Percentiles rank a stretch among this genome's conserved stretches.
phyloP scores from a whole-genome alignment of 208 protist genomes.

The Leishmania arabica region DNA sequence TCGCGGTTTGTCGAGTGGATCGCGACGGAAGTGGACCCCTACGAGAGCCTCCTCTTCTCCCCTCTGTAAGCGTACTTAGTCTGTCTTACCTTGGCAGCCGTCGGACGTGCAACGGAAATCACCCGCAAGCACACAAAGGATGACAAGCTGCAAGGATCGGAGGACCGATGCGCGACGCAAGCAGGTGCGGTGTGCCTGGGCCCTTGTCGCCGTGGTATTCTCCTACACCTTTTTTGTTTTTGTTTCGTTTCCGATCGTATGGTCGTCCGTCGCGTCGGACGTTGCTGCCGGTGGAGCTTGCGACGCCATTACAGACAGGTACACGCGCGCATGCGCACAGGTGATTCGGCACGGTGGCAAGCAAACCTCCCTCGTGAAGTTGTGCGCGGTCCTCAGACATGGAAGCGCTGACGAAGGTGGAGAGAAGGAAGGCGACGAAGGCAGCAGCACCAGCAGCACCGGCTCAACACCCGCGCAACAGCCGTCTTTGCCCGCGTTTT shows the following conservation, averaged over 20 bases:
- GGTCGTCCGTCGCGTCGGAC: too few species aligned
- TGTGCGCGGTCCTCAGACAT: neutral
- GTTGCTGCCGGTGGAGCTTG: too few species aligned
- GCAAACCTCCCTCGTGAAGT: neutral
- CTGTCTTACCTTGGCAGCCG: neutral
- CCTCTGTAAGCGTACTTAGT: slow-evolving; percentile 1
- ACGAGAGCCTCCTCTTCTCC: slow-evolving; percentile 44
- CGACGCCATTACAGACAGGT: too few species aligned
- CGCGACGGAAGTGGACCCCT: slow-evolving; percentile 49
- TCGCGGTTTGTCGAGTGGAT: slow-evolving; percentile 65
- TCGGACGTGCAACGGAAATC: neutral
- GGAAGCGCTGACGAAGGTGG: neutral
- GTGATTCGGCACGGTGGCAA: neutral
- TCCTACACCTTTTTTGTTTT: too few species aligned
- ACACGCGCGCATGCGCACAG: neutral
- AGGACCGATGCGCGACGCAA: too few species aligned
- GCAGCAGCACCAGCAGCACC: neutral
- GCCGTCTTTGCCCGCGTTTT: neutral
- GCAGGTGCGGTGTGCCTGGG: too few species aligned
- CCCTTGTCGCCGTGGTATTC: too few species aligned
- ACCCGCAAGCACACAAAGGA: neutral
- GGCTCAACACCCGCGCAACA: neutral
- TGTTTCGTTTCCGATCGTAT: too few species aligned
- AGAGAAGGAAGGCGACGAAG: neutral
- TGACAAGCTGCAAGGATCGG: neutral